A percentile compares a stretch with the other conserved stretches of the same genome.
These are phyloP conservation scores for Verticillium nubilum DNA, from an alignment of 2,329 filamentous ascomycete genomes.

Conservation along the genomic window DNA sequence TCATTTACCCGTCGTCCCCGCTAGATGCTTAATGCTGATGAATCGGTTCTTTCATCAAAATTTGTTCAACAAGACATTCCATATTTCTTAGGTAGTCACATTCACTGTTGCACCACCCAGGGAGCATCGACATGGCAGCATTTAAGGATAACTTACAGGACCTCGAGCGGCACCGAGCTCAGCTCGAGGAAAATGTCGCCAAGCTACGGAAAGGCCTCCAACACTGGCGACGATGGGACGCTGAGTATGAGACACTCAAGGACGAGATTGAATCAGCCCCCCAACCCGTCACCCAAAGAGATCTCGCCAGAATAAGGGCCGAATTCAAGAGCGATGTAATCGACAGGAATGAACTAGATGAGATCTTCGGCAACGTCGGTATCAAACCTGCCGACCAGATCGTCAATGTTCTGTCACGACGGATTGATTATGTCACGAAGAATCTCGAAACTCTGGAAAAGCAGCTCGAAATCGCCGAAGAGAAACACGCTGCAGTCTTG, in stretches of 20 bases:
- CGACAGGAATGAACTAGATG: slow-evolving; percentile 48
- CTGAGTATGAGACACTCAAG: slow-evolving; percentile 84
- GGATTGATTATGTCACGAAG: slow-evolving; percentile 83
- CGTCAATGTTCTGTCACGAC: slow-evolving; percentile 60
- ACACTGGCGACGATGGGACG: slow-evolving; percentile 87
- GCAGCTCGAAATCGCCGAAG: slow-evolving; percentile 63
- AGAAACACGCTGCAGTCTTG: slow-evolving; percentile 60
- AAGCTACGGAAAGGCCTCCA: slow-evolving; percentile 71
- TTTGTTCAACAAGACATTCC: background rate
- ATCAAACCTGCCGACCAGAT: slow-evolving; percentile 57
- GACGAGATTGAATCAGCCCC: slow-evolving; percentile 65
- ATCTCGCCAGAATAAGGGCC: slow-evolving; percentile 52
- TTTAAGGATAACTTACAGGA: slow-evolving; percentile 52
- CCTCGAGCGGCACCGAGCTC: slow-evolving; percentile 68
- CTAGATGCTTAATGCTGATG: background rate
- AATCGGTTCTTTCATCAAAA: background rate
- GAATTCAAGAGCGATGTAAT: slow-evolving; percentile 60
- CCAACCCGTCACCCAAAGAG: slow-evolving; percentile 39
- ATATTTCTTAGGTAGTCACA: background rate
- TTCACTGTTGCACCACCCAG: background rate
- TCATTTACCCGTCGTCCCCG: background rate
- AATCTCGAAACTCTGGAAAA: slow-evolving; percentile 73
- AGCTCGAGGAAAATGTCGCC: slow-evolving; percentile 70
- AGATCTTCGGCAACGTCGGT: slow-evolving; percentile 38
- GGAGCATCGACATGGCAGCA: slow-evolving; percentile 27